Percentiles rank a stretch among this genome's conserved stretches.
phyloP scores from a whole-genome alignment of 23 red algal species.

The Gracilaria caudata region DNA sequence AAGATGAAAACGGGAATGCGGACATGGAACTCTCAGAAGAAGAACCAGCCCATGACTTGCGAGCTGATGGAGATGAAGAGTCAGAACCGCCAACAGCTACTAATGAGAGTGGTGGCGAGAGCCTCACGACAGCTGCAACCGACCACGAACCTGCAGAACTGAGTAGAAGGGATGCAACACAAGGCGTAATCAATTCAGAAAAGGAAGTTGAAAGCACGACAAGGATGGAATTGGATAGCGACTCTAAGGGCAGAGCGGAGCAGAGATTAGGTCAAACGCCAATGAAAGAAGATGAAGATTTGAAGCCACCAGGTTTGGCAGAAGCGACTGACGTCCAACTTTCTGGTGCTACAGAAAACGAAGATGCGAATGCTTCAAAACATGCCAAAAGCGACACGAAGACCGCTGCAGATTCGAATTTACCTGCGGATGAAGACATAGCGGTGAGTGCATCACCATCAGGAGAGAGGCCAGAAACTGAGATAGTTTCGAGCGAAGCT shows the following conservation, averaged over 20 bases:
- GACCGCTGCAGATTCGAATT: not conserved
- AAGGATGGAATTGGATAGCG: not conserved
- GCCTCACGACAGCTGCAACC: not conserved
- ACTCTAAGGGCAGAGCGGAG: not conserved
- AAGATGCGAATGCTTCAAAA: not conserved
- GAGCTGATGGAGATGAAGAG: not conserved
- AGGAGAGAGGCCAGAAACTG: not conserved
- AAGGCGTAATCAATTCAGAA: not conserved
- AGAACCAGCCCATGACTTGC: constrained; percentile 7
- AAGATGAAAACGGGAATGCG: not conserved
- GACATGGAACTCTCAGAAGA: constrained; percentile 28
- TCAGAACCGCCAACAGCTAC: not conserved
- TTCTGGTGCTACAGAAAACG: not conserved
- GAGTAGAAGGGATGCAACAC: not conserved
- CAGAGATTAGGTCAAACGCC: not conserved
- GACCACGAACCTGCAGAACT: not conserved
- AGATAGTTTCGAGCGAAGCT: not conserved
- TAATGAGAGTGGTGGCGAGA: not conserved
- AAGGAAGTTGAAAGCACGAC: not conserved
- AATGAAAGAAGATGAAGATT: not conserved
- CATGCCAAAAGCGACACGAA: not conserved
- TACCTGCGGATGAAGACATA: not conserved
- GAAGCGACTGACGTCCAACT: not conserved
- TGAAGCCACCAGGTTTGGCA: not conserved
- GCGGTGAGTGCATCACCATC: no score